Percentiles rank a stretch among this genome's conserved stretches.
These are phyloP conservation scores for Cutaneotrichosporon sp. DNA, from an alignment of 1,284 basidiomycete species.

Conservation along the genomic window DNA sequence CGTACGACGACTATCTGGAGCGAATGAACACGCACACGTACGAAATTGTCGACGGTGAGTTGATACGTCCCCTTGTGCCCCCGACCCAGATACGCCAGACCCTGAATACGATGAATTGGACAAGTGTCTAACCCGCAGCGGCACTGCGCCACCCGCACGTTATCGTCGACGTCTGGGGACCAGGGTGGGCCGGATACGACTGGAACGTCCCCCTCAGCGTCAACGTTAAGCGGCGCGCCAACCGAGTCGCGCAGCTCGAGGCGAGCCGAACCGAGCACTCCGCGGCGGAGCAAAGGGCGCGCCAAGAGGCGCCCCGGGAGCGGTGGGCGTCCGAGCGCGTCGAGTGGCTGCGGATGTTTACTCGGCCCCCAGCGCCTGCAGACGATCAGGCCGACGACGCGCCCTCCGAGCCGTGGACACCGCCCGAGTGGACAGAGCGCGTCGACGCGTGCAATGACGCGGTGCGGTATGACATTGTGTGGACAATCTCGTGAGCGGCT, in stretches of 20 bases:
- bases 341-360: not conserved
- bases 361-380: not conserved
- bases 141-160: constrained; percentile 49
- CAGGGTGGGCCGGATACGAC: constrained; percentile 52
- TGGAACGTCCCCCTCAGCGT: constrained; percentile 38
- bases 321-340: not conserved
- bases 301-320: constrained; percentile 1
- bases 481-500: constrained; percentile 39
- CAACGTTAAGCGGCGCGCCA: constrained; percentile 45
- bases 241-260: constrained; percentile 37
- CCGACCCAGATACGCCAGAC: too few species aligned
- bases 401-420: not conserved
- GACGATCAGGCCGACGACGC: not conserved
- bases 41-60: constrained; percentile 49
- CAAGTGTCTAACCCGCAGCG: constrained; percentile 24
- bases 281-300: not conserved
- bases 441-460: constrained; percentile 30
- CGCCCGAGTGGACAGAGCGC: constrained; percentile 9
- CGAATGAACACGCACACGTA: constrained; percentile 53
- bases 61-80: too few species aligned
- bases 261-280: constrained; percentile 17
- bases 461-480: constrained; percentile 45
- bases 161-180: constrained; percentile 52
- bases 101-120: not conserved
- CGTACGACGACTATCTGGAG: constrained; percentile 51